phyloP scores from a whole-genome alignment of 306 rosid genomes.

The Cucumis sativus region Cucumber_9930_V3 NC_026657.2:37969001-37969500 shows the following conservation, averaged over 20 bases:
- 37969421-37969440: background rate
- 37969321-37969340: background rate
- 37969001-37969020: conserved; percentile 99
- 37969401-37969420: background rate
- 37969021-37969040: conserved; percentile 99
- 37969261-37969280: background rate
- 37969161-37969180: background rate
- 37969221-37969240: background rate
- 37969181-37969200: background rate
- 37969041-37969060: conserved; percentile 99
- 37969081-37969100: conserved; percentile 95
- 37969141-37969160: background rate
- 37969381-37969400: background rate
- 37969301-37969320: background rate
- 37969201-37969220: background rate
- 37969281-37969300: background rate
- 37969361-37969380: background rate
- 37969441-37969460: background rate
- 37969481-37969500: conserved; percentile 29
- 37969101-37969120: conserved; percentile 85
- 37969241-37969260: background rate
- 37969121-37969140: conserved; percentile 82
- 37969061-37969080: conserved; percentile 98
- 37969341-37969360: background rate
- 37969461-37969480: background rate